These are phyloP conservation scores for Zygosaccharomyces pseudorouxii DNA, from an alignment of 805 yeast species.

Conservation along the genomic window DNA sequence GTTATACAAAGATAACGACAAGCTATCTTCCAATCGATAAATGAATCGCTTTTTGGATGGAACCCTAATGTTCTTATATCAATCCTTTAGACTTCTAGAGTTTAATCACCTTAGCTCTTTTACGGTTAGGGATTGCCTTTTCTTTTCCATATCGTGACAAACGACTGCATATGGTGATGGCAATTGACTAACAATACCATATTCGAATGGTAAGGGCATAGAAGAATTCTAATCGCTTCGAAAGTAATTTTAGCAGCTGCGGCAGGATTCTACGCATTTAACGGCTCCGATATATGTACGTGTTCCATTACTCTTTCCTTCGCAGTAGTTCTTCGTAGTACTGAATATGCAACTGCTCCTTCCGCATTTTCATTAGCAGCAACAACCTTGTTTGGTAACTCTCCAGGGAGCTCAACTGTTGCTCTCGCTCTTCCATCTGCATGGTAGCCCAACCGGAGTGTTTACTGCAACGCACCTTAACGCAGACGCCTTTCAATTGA, in stretches of 20 bases:
- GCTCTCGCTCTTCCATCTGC: slow-evolving; percentile 19
- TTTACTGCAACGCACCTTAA: slow-evolving; percentile 26
- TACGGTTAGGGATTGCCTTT: too few species aligned
- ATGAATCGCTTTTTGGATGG: background rate
- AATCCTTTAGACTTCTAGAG: too few species aligned
- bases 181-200: too few species aligned
- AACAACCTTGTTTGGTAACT: slow-evolving; percentile 23
- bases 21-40: background rate
- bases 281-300: background rate
- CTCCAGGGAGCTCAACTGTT: slow-evolving; percentile 24
- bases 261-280: background rate
- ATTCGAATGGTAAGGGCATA: background rate
- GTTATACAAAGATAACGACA: too few species aligned
- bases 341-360: slow-evolving; percentile 28
- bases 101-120: too few species aligned
- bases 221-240: background rate
- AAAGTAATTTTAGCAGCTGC: background rate
- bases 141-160: too few species aligned
- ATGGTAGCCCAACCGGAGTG: slow-evolving; percentile 33
- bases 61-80: background rate
- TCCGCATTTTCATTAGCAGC: slow-evolving; percentile 24
- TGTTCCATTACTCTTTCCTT: slow-evolving; percentile 1
- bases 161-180: too few species aligned
- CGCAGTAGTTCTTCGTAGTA: slow-evolving; percentile 22
- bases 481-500: slow-evolving; percentile 22